Base-by-base conservation (phyloP, 2,329 filamentous ascomycete genomes). In the Thielaviopsis populi region DNA sequence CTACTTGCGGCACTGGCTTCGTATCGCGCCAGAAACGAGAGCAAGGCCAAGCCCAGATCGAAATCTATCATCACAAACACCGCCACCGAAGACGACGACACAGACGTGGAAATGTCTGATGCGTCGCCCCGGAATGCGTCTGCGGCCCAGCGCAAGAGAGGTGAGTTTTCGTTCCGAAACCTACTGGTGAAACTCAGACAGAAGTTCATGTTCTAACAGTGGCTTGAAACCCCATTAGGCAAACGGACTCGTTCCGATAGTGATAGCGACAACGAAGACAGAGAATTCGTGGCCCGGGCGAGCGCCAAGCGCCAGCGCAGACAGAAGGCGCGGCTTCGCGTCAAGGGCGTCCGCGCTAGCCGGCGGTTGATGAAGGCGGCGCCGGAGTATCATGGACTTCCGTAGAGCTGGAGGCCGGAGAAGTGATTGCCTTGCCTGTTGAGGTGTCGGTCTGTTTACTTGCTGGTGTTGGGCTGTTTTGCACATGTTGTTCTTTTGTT, bases 321-420 rank as follows among this genome's bases (percentile, higher is more conserved):
- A 37, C 53, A 37, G n/a, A 37, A 37, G 53, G 53, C 27, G 8
- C 22, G n/a, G 27, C 53, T 33, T 17, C 13, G 27, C 5, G 8
- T 13, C 15, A 56, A 10, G 53, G 27, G 30, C 11, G 27, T 37
- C 15, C 27, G 53, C 5, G 24, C 8, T 19, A 56, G 53, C 15
- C 53, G 53, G 53, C 53, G 53, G 53, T 56, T 56, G 30, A 56
- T 56, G 17, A 56, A 56, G 30, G 53, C 53, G n/a, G 24, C 22
- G 53, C 53, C 53, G 13, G 53, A 56, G 53, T 56, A 33, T 56
- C 10, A 6, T 22, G 53, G 53, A 33, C n/a, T 56, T 17, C 30
- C 24, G 30, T 56, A 37, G 53, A 56, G 11, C 4, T 11, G 17
- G 22, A 33, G 15, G 33, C 8, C 10, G 33, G n/a, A 37, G 53